phyloP scores from a whole-genome alignment of 129 eudicot genomes.

The Artemisia tridentata region DNA sequence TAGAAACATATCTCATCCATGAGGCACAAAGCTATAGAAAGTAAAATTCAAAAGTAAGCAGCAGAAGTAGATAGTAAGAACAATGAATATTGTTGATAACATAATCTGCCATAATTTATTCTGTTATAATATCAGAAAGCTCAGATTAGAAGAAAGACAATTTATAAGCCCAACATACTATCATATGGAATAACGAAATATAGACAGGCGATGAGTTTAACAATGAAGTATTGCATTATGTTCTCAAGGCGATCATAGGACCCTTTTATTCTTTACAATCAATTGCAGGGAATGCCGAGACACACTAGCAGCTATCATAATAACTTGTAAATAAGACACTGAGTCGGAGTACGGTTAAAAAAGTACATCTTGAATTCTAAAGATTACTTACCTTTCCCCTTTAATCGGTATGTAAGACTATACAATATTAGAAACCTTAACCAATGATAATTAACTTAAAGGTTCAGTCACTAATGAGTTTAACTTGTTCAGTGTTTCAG shows the following conservation, averaged over 20 bases:
- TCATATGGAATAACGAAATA: too few species aligned
- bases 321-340: too few species aligned
- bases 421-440: background rate
- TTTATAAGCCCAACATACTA: too few species aligned
- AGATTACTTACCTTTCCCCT: background rate
- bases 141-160: too few species aligned
- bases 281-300: background rate
- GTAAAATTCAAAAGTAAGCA: background rate
- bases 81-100: background rate
- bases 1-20: background rate
- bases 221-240: too few species aligned
- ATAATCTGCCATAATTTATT: too few species aligned
- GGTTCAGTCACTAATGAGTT: slow-evolving; percentile 4
- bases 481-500: slow-evolving; percentile 3
- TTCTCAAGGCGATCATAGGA: too few species aligned
- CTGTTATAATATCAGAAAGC: too few species aligned
- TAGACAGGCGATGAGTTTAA: too few species aligned
- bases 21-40: background rate
- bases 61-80: slow-evolving; percentile 1
- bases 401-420: background rate
- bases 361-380: background rate
- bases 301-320: too few species aligned
- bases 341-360: background rate
- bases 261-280: background rate
- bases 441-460: background rate